Evolutionary conservation across 441 rosid genomes (phyloP), one percentile per base, ranked within the genome.

Genomic region (Arabidopsis hybrid): DNA sequence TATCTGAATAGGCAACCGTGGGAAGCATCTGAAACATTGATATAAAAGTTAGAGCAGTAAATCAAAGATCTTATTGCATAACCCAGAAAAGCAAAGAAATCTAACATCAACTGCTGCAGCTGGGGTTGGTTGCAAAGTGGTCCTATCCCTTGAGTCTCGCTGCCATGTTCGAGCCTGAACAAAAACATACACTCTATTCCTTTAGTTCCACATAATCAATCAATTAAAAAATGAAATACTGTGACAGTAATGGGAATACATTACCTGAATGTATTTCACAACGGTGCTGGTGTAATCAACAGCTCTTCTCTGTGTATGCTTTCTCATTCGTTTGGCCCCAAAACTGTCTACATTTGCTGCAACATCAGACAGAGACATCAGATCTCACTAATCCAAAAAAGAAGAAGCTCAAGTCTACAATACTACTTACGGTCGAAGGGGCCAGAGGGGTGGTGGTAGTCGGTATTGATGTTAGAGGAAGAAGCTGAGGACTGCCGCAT

Each of bases 201-300:
- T 40, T 3, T 2, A 34, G 16, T 7, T 75, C 46, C 16, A 70
- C 53, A n/a, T 34, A 14, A 16, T 12, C 16, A 32, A 74, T 17
- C 67, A 36, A 49, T 29, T 0, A 35, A 49, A 10, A 50, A 38
- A 59, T 47, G 9, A 47, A 21, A 16, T 21, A 10, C 10, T 6
- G 62, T 11, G 31, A 59, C 31, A 26, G 52, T 43, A 12, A 67
- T 67, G 55, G 3, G 62, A 59, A 67, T 36, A 51, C 29, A 53
- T 52, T 57, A 92, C 99, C 95, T 92, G 95, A 81, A 85, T 86
- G 61, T 91, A 93, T 50, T 84, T 91, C 31, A 90, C 99, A 77
- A 93, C 97, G n/a, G 98, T 86, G 74, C 97, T 95, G 2, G 96
- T 93, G 70, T 95, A 95, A 83, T 95, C 98, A 75, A 95, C 98